phyloP scores from a whole-genome alignment of 441 rosid genomes.

The Populus trichocarpa region DNA sequence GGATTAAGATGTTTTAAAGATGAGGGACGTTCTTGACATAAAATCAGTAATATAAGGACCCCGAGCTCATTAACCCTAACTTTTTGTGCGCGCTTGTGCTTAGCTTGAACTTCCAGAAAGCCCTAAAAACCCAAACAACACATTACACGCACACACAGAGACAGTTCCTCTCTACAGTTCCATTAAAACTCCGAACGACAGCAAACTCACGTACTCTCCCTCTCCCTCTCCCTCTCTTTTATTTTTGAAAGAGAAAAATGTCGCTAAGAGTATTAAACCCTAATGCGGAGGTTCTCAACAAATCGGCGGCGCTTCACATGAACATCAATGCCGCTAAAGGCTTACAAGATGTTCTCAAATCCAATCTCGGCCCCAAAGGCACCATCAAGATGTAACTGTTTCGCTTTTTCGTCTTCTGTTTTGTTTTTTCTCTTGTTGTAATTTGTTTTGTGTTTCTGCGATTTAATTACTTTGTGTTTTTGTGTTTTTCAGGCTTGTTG shows the following conservation, averaged over 20 bases:
- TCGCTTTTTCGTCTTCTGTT: neutral
- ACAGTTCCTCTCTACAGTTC: no score
- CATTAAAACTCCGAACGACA: no score
- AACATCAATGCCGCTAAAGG: slow-evolving; percentile 98
- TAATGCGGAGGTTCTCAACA: slow-evolving; percentile 97
- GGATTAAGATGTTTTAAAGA: no score
- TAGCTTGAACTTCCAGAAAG: no score
- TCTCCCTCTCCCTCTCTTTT: neutral
- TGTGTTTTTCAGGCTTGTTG: slow-evolving; percentile 66
- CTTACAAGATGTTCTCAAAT: slow-evolving; percentile 85
- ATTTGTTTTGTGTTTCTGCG: neutral
- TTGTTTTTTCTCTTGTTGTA: neutral
- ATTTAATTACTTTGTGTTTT: neutral
- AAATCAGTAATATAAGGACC: no score
- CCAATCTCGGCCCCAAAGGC: slow-evolving; percentile 96
- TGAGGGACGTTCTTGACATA: no score
- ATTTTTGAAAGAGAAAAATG: slow-evolving; percentile 39
- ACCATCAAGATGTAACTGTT: slow-evolving; percentile 77
- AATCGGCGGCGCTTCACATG: slow-evolving; percentile 98
- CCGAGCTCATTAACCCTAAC: no score
- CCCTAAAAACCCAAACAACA: no score
- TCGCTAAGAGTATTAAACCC: slow-evolving; percentile 89
- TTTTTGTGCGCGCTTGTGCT: no score
- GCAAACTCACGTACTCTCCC: neutral
- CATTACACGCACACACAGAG: no score